Evolutionary conservation across 306 rosid genomes (phyloP), one percentile per base, ranked within the genome.

Genomic region (Hippophae tibetana): DNA sequence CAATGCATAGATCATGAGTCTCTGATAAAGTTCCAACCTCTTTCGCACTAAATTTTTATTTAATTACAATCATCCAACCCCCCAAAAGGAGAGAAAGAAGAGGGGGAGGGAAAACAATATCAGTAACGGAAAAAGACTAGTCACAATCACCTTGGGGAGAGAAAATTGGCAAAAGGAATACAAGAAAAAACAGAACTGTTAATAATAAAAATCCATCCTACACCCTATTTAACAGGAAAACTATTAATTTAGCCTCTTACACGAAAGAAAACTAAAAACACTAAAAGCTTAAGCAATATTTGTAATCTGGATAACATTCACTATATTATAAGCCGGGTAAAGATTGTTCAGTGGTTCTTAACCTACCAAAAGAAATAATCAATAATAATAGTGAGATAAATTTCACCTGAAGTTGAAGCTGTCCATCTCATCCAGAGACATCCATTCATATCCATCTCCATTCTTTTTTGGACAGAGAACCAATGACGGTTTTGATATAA

Each of bases 1-100:
- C 99, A 70, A 93, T 76, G 72, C 99, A 93, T 12, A 93, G 97
- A 82, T 93, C 99, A 61, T 79, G 82, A 50, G 81, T 80, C 73
- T 93, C 97, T 8, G 99, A 83, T 60, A 92, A 78, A 76, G 72
- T 64, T 64, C 82, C 86, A 31, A 92, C 95, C 68, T 92, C 95
- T 54, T 83, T 86, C 69, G 61, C 85, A 62, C 99, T 93, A 78
- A 67, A 70, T 77, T 48, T 54, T 45, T 9, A 25, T 62, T 58
- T 70, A 66, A 71, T 52, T 47, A 41, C 62, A 48, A 53, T 23
- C 18, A 47, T n/a, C 2, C 53, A 66, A 14, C 12, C 14, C 14
- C 14, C 14, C n/a, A 10, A 1, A 5, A 9, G 11, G 3, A 23
- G 12, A 48, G 58, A n/a, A 18, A 47, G 10, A 13, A 52, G 56